A percentile compares a stretch with the other conserved stretches of the same genome.
Conservation (phyloP, 2,329 filamentous ascomycete genomes). For the Trichoderma harzianum region DNA sequence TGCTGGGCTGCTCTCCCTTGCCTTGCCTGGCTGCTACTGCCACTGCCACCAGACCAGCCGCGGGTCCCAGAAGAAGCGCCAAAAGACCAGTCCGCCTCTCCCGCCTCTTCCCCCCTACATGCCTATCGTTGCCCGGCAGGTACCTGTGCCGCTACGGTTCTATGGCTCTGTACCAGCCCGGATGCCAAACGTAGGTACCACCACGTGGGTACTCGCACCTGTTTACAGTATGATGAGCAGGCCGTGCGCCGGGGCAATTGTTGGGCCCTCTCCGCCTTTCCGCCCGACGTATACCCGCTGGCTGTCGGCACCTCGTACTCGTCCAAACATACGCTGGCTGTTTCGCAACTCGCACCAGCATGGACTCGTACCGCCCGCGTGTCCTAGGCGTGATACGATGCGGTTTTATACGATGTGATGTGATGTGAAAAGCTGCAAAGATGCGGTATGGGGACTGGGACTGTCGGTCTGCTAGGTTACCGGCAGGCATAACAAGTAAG, state of each 20-base stretch:
- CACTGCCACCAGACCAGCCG: background rate
- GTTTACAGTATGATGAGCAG: background rate
- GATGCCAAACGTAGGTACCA: background rate
- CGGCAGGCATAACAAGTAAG: background rate
- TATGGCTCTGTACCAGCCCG: background rate
- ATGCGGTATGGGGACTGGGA: background rate
- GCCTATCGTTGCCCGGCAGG: background rate
- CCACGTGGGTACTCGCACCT: background rate
- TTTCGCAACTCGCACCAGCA: background rate
- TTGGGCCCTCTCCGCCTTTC: slow-evolving; percentile 16
- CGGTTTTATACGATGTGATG: background rate
- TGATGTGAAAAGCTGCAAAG: background rate
- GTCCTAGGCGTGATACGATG: background rate
- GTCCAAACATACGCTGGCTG: background rate
- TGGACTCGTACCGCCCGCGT: background rate
- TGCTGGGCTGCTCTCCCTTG: background rate
- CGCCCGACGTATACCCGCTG: background rate
- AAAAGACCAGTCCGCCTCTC: background rate
- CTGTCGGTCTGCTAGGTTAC: background rate
- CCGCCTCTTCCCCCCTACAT: background rate
- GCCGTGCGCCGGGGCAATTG: slow-evolving; percentile 13
- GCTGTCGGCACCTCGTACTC: background rate
- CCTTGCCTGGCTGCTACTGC: background rate
- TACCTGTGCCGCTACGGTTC: background rate
- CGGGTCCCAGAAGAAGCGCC: background rate